A percentile compares a stretch with the other conserved stretches of the same genome.
These are phyloP conservation scores for Capronia americana DNA, from an alignment of 2,329 filamentous ascomycete species.

Conservation along the genomic window DNA sequence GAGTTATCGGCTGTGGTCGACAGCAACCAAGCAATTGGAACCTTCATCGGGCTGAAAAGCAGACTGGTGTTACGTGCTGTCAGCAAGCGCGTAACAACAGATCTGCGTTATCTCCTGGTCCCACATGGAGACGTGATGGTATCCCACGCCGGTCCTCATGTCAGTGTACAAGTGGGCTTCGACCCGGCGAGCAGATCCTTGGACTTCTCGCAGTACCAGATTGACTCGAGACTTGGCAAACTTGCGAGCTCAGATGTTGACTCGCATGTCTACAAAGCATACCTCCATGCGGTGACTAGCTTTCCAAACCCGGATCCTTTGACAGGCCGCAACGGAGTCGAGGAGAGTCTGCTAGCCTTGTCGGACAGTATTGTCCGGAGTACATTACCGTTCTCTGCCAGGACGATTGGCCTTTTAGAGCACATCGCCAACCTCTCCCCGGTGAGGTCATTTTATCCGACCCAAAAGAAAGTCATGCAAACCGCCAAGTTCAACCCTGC, in stretches of 20 bases:
- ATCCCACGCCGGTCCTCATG: constrained; percentile 23
- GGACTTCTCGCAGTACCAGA: constrained; percentile 37
- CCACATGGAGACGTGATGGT: constrained; percentile 38
- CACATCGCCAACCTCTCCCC: constrained; percentile 26
- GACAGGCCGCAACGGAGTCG: constrained; percentile 44
- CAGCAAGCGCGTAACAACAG: constrained; percentile 9
- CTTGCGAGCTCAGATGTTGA: constrained; percentile 38
- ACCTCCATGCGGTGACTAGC: constrained; percentile 49
- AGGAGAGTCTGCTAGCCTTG: constrained; percentile 43
- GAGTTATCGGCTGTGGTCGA: constrained; percentile 49
- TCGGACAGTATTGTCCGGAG: constrained; percentile 26
- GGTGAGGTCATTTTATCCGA: constrained; percentile 18
- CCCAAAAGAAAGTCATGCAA: constrained; percentile 30
- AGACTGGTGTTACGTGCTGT: constrained; percentile 55
- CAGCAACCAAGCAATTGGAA: constrained; percentile 53
- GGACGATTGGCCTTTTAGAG: constrained; percentile 15
- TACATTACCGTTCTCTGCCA: constrained; percentile 18
- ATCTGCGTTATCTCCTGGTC: constrained; percentile 38
- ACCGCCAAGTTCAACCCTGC: constrained; percentile 20
- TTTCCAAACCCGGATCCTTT: constrained; percentile 46
- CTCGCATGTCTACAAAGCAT: constrained; percentile 40
- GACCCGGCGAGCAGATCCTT: constrained; percentile 13
- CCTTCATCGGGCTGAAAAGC: constrained; percentile 57
- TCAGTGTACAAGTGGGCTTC: constrained; percentile 34
- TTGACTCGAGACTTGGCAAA: constrained; percentile 39